Percentiles rank a stretch among this genome's conserved stretches.
Conservation (phyloP, 2,329 filamentous ascomycete species). For the Hypomyces rosellus region DNA sequence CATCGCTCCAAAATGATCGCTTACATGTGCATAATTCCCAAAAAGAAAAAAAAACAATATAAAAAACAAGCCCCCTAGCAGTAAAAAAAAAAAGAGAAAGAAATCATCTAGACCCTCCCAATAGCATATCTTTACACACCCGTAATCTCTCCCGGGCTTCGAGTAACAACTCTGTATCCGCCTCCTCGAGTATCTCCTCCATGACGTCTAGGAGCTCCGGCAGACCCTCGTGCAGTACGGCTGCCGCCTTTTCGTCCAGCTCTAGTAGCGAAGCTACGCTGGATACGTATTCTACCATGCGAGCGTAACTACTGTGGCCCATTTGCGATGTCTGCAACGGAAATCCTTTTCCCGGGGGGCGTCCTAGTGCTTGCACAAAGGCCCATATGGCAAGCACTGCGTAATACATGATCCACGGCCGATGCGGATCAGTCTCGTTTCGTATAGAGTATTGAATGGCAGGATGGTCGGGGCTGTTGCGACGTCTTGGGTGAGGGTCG, state of each 20-base stretch:
- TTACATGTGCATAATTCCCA: background rate
- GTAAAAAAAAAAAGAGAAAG: background rate
- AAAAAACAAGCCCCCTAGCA: conserved; percentile 14
- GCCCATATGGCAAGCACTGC: conserved; percentile 81
- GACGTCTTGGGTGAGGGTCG: conserved; percentile 34
- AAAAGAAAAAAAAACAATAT: conserved; percentile 16
- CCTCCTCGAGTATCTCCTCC: conserved; percentile 36
- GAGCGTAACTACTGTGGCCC: conserved; percentile 26
- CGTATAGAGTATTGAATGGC: conserved; percentile 60
- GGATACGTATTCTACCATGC: conserved; percentile 41
- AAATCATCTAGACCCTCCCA: conserved; percentile 10
- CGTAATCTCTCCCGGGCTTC: conserved; percentile 68
- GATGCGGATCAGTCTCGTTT: conserved; percentile 74
- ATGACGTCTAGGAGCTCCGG: conserved; percentile 40
- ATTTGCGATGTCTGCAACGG: conserved; percentile 42
- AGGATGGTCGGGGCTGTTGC: conserved; percentile 12
- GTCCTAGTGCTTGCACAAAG: conserved; percentile 74
- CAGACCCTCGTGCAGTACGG: conserved; percentile 55
- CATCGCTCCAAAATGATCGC: no score
- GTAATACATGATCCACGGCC: conserved; percentile 88
- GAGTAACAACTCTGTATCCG: conserved; percentile 61
- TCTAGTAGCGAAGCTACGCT: conserved; percentile 65
- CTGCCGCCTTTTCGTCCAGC: conserved; percentile 59
- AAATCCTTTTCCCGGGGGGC: conserved; percentile 37
- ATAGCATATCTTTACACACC: conserved; percentile 44